These are phyloP conservation scores for Acacia melanoxylon DNA, from an alignment of 306 rosid genomes.

Conservation along the genomic window DNA sequence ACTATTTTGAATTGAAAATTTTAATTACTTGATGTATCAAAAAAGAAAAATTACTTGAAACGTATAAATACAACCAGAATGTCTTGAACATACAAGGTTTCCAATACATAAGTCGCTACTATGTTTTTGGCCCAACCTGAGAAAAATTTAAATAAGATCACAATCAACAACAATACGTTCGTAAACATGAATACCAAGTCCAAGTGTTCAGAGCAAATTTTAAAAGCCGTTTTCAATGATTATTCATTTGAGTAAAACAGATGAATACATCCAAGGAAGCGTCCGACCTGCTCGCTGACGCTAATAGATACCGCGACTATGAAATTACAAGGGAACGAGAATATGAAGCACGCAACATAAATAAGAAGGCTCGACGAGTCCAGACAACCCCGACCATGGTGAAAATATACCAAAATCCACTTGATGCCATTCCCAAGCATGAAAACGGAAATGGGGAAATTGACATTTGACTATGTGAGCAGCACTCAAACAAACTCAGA, in stretches of 20 bases:
- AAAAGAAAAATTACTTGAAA: too few relatives aligned
- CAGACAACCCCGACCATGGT: slow-evolving; percentile 32
- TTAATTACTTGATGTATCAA: too few relatives aligned
- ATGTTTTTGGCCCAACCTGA: neutral
- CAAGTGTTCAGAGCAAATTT: neutral
- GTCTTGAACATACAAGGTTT: neutral
- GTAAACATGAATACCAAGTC: neutral
- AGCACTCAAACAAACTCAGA: slow-evolving; percentile 48
- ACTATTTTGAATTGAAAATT: too few relatives aligned
- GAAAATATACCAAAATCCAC: slow-evolving; percentile 26
- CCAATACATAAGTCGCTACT: neutral
- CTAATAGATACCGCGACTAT: slow-evolving; percentile 35
- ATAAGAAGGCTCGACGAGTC: slow-evolving; percentile 27
- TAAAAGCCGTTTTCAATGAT: slow-evolving; percentile 34
- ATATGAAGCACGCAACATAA: slow-evolving; percentile 39
- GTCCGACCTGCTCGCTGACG: slow-evolving; percentile 33
- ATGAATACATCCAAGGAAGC: slow-evolving; percentile 35
- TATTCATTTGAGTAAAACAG: slow-evolving; percentile 23
- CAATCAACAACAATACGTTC: neutral
- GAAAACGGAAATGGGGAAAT: slow-evolving; percentile 37
- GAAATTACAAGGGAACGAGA: slow-evolving; percentile 39
- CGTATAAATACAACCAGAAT: too few relatives aligned
- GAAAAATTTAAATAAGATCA: neutral
- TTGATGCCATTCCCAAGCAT: slow-evolving; percentile 36
- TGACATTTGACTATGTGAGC: slow-evolving; percentile 32